Conservation (phyloP, 169 alveolate species). For the Plasmodium malariae region DNA sequence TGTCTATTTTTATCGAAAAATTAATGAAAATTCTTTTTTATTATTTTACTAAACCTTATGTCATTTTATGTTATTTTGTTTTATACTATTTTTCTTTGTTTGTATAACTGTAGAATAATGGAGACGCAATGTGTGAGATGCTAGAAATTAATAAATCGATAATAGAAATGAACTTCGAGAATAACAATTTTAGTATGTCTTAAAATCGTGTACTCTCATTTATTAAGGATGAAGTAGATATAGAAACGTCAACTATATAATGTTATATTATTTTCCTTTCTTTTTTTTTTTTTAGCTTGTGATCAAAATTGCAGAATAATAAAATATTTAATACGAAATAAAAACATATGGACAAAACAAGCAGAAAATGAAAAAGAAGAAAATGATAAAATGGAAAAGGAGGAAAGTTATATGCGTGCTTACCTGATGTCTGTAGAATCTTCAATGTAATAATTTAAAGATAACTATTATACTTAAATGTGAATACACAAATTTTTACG, state of each 20-base stretch:
- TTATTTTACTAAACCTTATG: not conserved
- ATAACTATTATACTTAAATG: not conserved
- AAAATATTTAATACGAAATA: constrained; percentile 33
- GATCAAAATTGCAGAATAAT: constrained; percentile 64
- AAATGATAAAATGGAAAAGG: constrained; percentile 70
- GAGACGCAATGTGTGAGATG: constrained; percentile 35
- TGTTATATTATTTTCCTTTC: not conserved
- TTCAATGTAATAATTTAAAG: constrained; percentile 57
- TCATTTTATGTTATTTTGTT: not conserved
- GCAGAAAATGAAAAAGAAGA: constrained; percentile 57
- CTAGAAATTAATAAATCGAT: constrained; percentile 35
- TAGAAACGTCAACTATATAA: not conserved
- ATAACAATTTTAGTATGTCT: constrained; percentile 59
- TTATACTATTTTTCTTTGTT: not conserved
- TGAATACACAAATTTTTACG: not conserved
- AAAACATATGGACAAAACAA: constrained; percentile 39
- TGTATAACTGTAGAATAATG: constrained; percentile 38
- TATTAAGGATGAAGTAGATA: not conserved
- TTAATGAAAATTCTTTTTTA: not conserved
- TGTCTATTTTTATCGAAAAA: no score
- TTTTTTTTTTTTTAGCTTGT: constrained; percentile 15
- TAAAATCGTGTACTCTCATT: not conserved
- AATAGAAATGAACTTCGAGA: constrained; percentile 67
- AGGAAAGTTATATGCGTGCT: constrained; percentile 71
- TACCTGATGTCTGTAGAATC: constrained; percentile 67